Percentiles rank a stretch among this genome's conserved stretches.
Conservation (phyloP, 1,284 basidiomycete species). For the Cryptococcus jaspeensis region DNA sequence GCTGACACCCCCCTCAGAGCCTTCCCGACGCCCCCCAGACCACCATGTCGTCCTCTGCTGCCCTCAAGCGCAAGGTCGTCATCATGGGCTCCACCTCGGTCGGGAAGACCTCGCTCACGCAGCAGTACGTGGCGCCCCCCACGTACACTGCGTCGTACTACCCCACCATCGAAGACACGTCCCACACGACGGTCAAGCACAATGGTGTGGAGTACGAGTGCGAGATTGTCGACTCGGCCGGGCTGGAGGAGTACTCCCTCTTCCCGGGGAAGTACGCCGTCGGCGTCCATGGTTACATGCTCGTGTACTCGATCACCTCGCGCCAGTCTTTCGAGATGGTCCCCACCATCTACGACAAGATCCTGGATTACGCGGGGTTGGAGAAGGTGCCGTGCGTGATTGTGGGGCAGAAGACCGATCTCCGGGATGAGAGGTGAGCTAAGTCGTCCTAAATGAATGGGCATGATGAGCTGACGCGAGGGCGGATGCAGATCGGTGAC, state of each 20-base stretch:
- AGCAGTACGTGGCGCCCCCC: constrained; percentile 67
- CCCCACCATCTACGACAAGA: constrained; percentile 94
- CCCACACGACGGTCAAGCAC: constrained; percentile 78
- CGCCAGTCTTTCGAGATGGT: constrained; percentile 95
- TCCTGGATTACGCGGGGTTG: constrained; percentile 88
- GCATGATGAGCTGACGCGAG: constrained; percentile 36
- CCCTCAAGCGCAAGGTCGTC: constrained; percentile 73
- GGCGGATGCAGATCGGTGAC: constrained; percentile 67
- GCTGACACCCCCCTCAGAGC: neutral
- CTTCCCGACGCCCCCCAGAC: neutral
- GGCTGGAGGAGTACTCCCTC: constrained; percentile 86
- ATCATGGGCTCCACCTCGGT: constrained; percentile 77
- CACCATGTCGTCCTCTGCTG: constrained; percentile 17
- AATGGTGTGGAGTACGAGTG: constrained; percentile 85
- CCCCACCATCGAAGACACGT: constrained; percentile 90
- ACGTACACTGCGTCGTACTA: constrained; percentile 79
- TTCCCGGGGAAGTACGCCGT: constrained; percentile 77
- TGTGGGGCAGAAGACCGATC: constrained; percentile 91
- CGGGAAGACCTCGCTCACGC: constrained; percentile 75
- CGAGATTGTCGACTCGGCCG: constrained; percentile 98
- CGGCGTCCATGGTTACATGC: constrained; percentile 79
- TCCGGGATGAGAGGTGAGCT: constrained; percentile 56
- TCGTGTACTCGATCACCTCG: constrained; percentile 93
- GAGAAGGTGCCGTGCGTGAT: constrained; percentile 91
- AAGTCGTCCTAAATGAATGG: neutral